Base-by-base conservation (phyloP, 163 green algal species). In the Coccomyxa subellipsoidea region DNA sequence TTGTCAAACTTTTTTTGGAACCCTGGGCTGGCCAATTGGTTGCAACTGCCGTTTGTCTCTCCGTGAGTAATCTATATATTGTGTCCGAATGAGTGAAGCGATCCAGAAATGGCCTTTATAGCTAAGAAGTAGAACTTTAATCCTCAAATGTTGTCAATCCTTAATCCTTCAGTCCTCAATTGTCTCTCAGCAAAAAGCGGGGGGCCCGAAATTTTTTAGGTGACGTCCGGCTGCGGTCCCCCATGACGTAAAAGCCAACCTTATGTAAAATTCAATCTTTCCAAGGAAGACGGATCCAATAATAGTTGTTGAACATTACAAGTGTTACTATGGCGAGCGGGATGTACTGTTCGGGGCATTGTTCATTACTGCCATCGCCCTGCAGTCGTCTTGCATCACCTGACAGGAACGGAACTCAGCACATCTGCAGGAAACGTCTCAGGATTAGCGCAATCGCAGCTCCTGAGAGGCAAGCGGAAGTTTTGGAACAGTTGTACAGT, bases 391-490 rank as follows among this genome's bases (percentile, higher is more conserved):
- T 73, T 34, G 66, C 66, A 34, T 9, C 66, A n/a, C 66, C 27
- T 23, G 66, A 73, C 29, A 73, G 47, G 47, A 23, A 73, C 27
- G n/a, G 18, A 73, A 23, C 29, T 23, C 66, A 73, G 27, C 29
- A 18, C 66, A 4, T 73, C 21, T 36, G 29, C 29, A 73, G n/a
- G 27, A 32, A 73, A 23, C 66, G 8, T 34, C 8, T 73, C 6
- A 73, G n/a, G 27, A 36, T 34, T 0, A 35, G 8, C 23, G 75
- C 54, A 79, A 54, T 82, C 25, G 76, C 76, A 34, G 47, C 73
- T 23, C 75, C 73, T 23, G 81, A 85, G 35, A 80, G 37, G 23
- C 35, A 81, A 38, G 37, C 80, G 4, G 73, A 84, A 6, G 29
- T 71, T 40, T 54, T 76, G 54, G 36, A 77, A 73, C 23, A 32